A percentile compares a stretch with the other conserved stretches of the same genome.
Evolutionary conservation across 148 eudicot species (phyloP).

Genomic region (Euryodendron excelsum): DNA sequence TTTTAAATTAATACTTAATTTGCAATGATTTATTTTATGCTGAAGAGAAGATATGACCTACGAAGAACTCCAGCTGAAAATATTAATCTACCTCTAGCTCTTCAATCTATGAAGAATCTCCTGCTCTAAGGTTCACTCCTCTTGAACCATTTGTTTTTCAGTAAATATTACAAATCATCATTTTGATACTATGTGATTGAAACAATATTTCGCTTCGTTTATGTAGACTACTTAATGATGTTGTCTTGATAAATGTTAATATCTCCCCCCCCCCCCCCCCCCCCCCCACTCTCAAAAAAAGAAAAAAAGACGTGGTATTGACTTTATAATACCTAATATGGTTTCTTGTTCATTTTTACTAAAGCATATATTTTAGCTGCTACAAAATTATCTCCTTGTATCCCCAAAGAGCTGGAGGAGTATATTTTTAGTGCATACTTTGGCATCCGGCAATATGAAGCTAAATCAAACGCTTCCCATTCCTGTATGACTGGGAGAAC

Average conservation of each 20-base stretch:
- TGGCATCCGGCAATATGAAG: constrained; percentile 91
- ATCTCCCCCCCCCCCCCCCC: background rate
- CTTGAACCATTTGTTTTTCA: constrained; percentile 88
- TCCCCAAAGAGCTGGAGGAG: constrained; percentile 88
- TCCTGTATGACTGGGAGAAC: constrained; percentile 95
- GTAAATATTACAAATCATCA: constrained; percentile 29
- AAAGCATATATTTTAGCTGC: constrained; percentile 98
- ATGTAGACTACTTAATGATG: background rate
- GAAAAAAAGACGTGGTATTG: too few species aligned
- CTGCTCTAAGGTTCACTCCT: constrained; percentile 93
- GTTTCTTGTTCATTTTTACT: constrained; percentile 19
- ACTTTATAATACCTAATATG: too few species aligned
- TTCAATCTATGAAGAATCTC: constrained; percentile 91
- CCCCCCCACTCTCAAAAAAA: background rate
- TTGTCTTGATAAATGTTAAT: background rate
- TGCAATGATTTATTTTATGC: constrained; percentile 18
- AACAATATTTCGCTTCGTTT: background rate
- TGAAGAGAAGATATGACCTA: constrained; percentile 96
- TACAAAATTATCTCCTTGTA: constrained; percentile 71
- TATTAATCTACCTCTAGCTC: constrained; percentile 98
- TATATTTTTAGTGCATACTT: constrained; percentile 93
- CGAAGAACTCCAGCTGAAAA: constrained; percentile 99
- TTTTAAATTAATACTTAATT: background rate
- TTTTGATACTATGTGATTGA: background rate
- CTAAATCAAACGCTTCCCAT: constrained; percentile 82